phyloP scores from a whole-genome alignment of 306 rosid genomes.

The Citrullus mucosospermus region DNA sequence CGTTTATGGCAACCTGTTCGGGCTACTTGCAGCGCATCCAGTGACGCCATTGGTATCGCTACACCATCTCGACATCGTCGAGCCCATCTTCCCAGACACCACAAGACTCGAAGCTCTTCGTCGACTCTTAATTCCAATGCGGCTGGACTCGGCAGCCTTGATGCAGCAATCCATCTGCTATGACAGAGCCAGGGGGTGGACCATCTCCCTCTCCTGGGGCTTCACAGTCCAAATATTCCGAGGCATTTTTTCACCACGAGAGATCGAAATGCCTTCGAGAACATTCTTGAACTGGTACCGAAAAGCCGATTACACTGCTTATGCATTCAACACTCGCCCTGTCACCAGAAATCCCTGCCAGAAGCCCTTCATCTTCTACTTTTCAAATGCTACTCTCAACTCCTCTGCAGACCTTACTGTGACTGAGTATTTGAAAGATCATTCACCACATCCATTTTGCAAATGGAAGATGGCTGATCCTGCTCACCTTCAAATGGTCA shows the following conservation, averaged over 20 bases:
- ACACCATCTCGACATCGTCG: conserved; percentile 95
- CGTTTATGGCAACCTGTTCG: conserved; percentile 82
- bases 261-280: conserved; percentile 87
- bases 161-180: conserved; percentile 96
- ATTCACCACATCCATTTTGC: conserved; percentile 50
- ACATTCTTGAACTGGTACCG: conserved; percentile 88
- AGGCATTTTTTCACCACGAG: conserved; percentile 61
- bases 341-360: conserved; percentile 82
- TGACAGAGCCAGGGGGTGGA: conserved; percentile 50
- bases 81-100: conserved; percentile 76
- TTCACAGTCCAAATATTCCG: conserved; percentile 75
- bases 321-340: conserved; percentile 91
- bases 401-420: conserved; percentile 26
- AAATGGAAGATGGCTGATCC: conserved; percentile 71
- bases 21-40: conserved; percentile 93
- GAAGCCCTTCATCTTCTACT: conserved; percentile 75
- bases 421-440: conserved; percentile 44
- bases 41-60: conserved; percentile 86
- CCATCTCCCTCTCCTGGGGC: conserved; percentile 89
- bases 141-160: conserved; percentile 73
- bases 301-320: conserved; percentile 87
- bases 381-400: conserved; percentile 34
- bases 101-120: conserved; percentile 59
- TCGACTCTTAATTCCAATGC: conserved; percentile 55
- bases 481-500: conserved; percentile 32